These are phyloP conservation scores for Samsoniella hepiali DNA, from an alignment of 2,329 filamentous ascomycete genomes.

Conservation along the genomic window DNA sequence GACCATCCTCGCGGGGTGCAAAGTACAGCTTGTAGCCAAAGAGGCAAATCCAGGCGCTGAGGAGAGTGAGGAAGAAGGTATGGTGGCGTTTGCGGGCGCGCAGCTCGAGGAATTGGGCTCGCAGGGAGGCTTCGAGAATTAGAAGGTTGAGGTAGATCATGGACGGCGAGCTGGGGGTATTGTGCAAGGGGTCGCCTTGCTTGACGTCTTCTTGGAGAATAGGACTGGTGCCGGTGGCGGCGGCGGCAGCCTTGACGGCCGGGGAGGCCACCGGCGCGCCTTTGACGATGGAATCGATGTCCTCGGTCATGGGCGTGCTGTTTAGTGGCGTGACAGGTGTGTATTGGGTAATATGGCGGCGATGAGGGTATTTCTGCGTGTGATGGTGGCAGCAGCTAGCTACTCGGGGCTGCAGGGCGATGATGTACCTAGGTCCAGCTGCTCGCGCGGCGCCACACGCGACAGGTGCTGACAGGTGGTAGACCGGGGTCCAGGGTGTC, in stretches of 20 bases:
- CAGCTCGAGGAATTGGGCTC: constrained; percentile 87
- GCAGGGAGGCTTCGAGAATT: constrained; percentile 90
- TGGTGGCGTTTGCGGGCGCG: constrained; percentile 86
- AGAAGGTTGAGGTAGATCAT: constrained; percentile 98
- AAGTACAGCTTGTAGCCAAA: constrained; percentile 92
- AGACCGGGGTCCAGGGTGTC: background rate
- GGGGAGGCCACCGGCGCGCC: constrained; percentile 41
- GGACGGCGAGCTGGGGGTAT: constrained; percentile 83
- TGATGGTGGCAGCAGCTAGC: background rate
- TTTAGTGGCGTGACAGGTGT: background rate
- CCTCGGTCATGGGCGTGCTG: constrained; percentile 53
- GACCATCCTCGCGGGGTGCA: constrained; percentile 91
- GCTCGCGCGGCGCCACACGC: constrained; percentile 2
- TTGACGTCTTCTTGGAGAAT: constrained; percentile 43
- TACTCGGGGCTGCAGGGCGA: background rate
- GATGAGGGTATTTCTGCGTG: background rate
- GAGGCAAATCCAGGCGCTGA: constrained; percentile 75
- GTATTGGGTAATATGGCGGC: background rate
- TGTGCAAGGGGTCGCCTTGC: constrained; percentile 68
- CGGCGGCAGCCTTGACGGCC: constrained; percentile 24
- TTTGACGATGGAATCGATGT: constrained; percentile 88
- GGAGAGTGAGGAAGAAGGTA: constrained; percentile 81
- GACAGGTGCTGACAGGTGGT: background rate
- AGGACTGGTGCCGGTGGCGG: constrained; percentile 36
- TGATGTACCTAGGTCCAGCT: background rate